Evolutionary conservation across 768 basidiomycete genomes (phyloP), one percentile per base, ranked within the genome.

Genomic region (Tulasnella sp.): DNA sequence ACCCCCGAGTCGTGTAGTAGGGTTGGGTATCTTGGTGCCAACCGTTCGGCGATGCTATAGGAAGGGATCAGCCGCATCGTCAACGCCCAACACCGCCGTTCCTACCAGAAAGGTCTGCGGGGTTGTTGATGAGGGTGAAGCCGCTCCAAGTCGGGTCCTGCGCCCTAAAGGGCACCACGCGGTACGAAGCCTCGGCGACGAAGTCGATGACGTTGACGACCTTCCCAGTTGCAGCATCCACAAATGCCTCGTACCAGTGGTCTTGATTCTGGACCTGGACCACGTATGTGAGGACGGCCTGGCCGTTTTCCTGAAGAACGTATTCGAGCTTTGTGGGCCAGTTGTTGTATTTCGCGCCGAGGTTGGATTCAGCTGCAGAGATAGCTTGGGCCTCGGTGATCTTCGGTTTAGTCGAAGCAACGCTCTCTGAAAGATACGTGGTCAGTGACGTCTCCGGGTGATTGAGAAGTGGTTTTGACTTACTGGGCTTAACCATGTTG

Each of bases 31-130:
- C 65, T 50, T 66, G 69, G 62, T 80, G 76, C 80, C 79, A 81
- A 31, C 79, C 80, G 9, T 70, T 61, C 29, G 80, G 79, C 19
- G 80, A 83, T 4, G 79, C n/a, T n/a, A n/a, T n/a, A n/a, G n/a
- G n/a, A n/a, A n/a, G n/a, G n/a, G n/a, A n/a, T n/a, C n/a, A n/a
- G n/a, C n/a, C n/a, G n/a, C n/a, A n/a, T n/a, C n/a, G n/a, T n/a
- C n/a, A n/a, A n/a, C n/a, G n/a, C n/a, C n/a, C n/a, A n/a, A n/a
- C n/a, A n/a, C n/a, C n/a, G n/a, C n/a, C n/a, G n/a, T n/a, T n/a
- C n/a, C n/a, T n/a, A n/a, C n/a, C 72, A 5, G 68, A 57, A 12
- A 65, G 63, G 67, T 83, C 78, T 66, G 77, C 72, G 15, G 83
- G 82, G 59, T 80, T 70, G 4, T 52, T 58, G 11, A 68, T 70